These are phyloP conservation scores for Hebeloma cylindrosporum DNA, from an alignment of 768 basidiomycete genomes.

Conservation along the genomic window DNA sequence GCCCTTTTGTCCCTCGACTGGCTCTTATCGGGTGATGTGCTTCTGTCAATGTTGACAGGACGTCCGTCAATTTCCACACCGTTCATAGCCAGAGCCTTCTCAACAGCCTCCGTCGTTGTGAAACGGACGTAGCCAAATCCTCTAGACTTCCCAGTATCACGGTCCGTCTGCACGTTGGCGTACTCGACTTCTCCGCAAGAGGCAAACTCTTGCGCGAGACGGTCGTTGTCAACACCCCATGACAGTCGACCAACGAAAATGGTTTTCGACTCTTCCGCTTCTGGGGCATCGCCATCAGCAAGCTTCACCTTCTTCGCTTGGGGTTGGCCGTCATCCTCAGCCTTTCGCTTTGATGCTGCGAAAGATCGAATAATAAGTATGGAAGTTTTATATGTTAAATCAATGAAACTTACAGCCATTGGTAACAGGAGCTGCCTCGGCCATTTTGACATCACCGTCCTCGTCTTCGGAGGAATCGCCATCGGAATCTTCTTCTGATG, in stretches of 20 bases:
- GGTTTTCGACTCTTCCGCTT: constrained; percentile 60
- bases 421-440: constrained; percentile 37
- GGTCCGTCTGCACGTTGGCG: constrained; percentile 87
- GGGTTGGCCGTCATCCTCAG: constrained; percentile 56
- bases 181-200: constrained; percentile 85
- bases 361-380: background rate
- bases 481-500: constrained; percentile 27
- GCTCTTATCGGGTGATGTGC: constrained; percentile 58
- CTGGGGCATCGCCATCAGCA: constrained; percentile 46
- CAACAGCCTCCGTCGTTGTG: constrained; percentile 64
- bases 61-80: constrained; percentile 94
- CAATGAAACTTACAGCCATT: constrained; percentile 20
- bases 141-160: constrained; percentile 77
- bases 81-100: constrained; percentile 77
- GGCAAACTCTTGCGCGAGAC: constrained; percentile 88
- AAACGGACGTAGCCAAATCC: constrained; percentile 88
- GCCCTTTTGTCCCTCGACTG: constrained; percentile 67
- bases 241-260: constrained; percentile 93
- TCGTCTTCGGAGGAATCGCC: constrained; percentile 36
- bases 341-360: constrained; percentile 78
- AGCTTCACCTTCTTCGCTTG: constrained; percentile 84
- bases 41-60: constrained; percentile 81
- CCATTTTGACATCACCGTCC: constrained; percentile 63
- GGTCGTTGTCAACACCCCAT: constrained; percentile 97
- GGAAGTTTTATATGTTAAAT: background rate